Evolutionary conservation across 768 basidiomycete species (phyloP).

Genomic region (Antrodiella citrinella): DNA sequence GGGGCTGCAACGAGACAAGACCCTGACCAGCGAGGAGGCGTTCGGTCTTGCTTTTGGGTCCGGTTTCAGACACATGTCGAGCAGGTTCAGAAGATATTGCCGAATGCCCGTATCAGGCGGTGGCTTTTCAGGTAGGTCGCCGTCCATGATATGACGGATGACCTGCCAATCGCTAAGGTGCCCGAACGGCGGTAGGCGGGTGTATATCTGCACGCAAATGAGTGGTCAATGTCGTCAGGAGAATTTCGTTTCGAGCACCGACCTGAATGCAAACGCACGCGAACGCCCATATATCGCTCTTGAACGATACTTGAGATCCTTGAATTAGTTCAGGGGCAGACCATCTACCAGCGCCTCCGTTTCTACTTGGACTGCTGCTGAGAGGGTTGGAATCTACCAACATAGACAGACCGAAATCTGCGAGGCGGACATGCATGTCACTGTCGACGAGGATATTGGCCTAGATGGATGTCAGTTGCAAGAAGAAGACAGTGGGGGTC

Average conservation of each 20-base stretch:
- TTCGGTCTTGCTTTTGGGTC: neutral
- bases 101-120: neutral
- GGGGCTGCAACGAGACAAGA: neutral
- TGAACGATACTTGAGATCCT: neutral
- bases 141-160: neutral
- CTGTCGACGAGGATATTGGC: constrained; percentile 10
- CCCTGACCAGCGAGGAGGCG: neutral
- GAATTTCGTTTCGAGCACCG: neutral
- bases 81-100: neutral
- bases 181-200: neutral
- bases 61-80: neutral
- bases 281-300: constrained; percentile 4
- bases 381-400: neutral
- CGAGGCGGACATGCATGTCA: constrained; percentile 3
- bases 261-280: constrained; percentile 3
- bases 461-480: neutral
- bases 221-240: neutral
- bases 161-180: neutral
- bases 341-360: neutral
- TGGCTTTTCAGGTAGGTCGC: neutral
- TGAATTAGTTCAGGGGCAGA: constrained; percentile 1
- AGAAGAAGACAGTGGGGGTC: neutral
- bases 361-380: neutral
- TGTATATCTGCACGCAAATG: neutral
- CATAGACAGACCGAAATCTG: constrained; percentile 10